phyloP scores from a whole-genome alignment of 2,329 filamentous ascomycete genomes.

The Diaporthe ampelina region DNA sequence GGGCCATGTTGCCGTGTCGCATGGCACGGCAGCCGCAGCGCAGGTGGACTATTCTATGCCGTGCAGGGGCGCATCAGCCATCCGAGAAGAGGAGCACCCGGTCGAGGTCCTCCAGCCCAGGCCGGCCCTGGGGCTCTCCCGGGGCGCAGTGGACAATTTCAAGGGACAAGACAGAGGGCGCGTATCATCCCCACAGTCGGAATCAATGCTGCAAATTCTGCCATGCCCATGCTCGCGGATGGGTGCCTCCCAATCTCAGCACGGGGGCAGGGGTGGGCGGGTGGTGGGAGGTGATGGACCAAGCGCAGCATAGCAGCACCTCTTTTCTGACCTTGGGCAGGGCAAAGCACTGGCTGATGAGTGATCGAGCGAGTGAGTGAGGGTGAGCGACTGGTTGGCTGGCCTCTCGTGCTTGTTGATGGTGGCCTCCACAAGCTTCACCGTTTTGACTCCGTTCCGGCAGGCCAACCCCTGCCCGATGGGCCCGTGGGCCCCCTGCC shows the following conservation, averaged over 20 bases:
- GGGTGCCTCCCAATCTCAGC: conserved; percentile 7
- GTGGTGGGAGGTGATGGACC: conserved; percentile 21
- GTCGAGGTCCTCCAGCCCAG: neutral
- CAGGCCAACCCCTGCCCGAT: conserved; percentile 19
- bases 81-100: conserved; percentile 3
- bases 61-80: conserved; percentile 9
- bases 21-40: conserved; percentile 10
- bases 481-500: conserved; percentile 15
- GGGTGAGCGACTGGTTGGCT: neutral
- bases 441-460: conserved; percentile 35
- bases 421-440: conserved; percentile 27
- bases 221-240: conserved; percentile 12
- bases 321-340: neutral
- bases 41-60: conserved; percentile 4
- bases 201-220: conserved; percentile 33
- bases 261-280: neutral
- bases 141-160: conserved; percentile 12
- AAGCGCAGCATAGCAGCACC: neutral
- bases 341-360: neutral
- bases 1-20: conserved; percentile 10
- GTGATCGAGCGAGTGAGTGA: neutral
- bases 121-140: neutral
- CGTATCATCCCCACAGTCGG: conserved; percentile 23
- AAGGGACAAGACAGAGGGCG: conserved; percentile 1
- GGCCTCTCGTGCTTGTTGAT: conserved; percentile 12